Evolutionary conservation across 805 yeast species (phyloP).

Genomic region (Kregervanrija pseudodelftensis): DNA sequence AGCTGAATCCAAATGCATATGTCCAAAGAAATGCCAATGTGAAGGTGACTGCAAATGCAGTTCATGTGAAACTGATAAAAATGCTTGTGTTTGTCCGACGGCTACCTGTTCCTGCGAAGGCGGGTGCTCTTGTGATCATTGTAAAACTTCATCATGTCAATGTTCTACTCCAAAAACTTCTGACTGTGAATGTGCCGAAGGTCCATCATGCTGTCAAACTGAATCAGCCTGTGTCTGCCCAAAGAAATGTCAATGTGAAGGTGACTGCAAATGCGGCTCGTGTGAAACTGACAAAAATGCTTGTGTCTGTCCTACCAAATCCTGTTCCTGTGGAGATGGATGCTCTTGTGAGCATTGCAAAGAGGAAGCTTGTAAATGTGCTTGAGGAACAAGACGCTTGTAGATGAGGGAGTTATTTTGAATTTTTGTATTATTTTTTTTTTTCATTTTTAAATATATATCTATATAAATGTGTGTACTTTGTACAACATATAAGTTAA

Average conservation of each 20-base stretch:
- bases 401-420: too few relatives aligned
- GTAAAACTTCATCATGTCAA: conserved; percentile 1
- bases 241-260: conserved; percentile 9
- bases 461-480: too few relatives aligned
- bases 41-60: conserved; percentile 8
- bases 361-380: conserved; percentile 1
- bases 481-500: too few relatives aligned
- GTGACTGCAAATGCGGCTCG: conserved; percentile 7
- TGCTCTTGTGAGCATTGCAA: conserved; percentile 7
- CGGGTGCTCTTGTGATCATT: conserved; percentile 5
- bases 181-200: too few relatives aligned
- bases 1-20: conserved; percentile 4
- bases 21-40: conserved; percentile 10
- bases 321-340: conserved; percentile 5
- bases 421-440: too few relatives aligned
- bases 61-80: conserved; percentile 5
- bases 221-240: conserved; percentile 5
- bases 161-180: not conserved
- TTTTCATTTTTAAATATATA: too few relatives aligned
- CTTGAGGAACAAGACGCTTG: not conserved
- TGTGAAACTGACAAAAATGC: conserved; percentile 4
- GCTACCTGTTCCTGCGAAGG: conserved; percentile 7
- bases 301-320: conserved; percentile 8
- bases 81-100: conserved; percentile 8
- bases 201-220: too few relatives aligned